Base-by-base conservation (phyloP, 2,329 filamentous ascomycete genomes). In the Phoma sp. region DNA sequence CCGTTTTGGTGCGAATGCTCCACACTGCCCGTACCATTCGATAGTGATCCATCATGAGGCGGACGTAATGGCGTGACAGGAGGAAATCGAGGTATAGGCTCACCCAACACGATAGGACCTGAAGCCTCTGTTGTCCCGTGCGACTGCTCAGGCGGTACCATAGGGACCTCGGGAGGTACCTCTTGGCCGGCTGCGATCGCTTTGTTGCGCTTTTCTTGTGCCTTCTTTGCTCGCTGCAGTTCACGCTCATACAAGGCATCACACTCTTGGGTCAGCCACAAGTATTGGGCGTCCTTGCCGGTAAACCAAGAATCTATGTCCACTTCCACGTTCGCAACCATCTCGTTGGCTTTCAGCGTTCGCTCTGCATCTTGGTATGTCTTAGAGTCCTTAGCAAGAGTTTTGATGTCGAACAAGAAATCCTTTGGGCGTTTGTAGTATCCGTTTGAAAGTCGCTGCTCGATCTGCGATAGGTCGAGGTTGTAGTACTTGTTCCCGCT, bases 361-460 rank as follows among this genome's bases (percentile, higher is more conserved):
- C 92, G 84, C 59, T 96, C 90, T 65, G 88, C 87, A 67, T 98
- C 94, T n/a, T 89, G 91, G 54, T 88, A 84, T 10, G 87, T 88
- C 71, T 88, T 90, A 10, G 93, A 88, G 76, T 99, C 95, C 72
- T 91, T 94, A 21, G 89, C 88, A 5, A 99, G 80, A 32, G 88
- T 85, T 72, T 89, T 91, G 67, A 98, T 91, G 72, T 99, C 95
- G 36, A 88, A 87, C 45, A 96, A 77, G 71, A 97, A 99, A 72
- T 97, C 94, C 66, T 88, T 88, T 0, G 93, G 91, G 10, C 93
- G 87, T 65, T 92, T 91, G 76, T 99, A 99, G 76, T 92, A 99
- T 5, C 95, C 95, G 73, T 99, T 98, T 4, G 92, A 96, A 31
- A 99, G 81, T n/a, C 95, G 88, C 73, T 96, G 92, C 78, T 99